Conservation (phyloP, 257 asterid species). For the Fraxinus excelsior region DNA sequence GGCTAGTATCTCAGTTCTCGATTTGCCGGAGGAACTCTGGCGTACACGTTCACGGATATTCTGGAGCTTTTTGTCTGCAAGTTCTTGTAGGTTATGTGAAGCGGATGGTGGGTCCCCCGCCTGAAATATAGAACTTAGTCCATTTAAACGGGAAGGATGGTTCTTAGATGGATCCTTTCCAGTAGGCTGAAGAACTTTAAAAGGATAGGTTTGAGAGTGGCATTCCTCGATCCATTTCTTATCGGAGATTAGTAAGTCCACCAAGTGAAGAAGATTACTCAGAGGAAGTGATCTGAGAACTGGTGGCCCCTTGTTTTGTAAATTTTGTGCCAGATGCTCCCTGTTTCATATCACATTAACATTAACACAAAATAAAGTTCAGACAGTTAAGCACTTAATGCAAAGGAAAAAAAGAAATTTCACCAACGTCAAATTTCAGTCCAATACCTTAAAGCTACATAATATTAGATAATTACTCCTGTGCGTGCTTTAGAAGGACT, state of each 20-base stretch:
- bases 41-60: conserved; percentile 37
- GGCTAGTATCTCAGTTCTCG: conserved; percentile 47
- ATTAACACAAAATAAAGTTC: conserved; percentile 15
- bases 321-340: conserved; percentile 52
- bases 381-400: background rate
- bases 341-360: conserved; percentile 31
- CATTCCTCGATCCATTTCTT: conserved; percentile 78
- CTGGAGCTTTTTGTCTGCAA: conserved; percentile 42
- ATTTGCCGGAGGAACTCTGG: conserved; percentile 41
- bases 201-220: conserved; percentile 46
- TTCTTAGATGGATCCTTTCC: conserved; percentile 27
- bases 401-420: background rate
- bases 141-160: conserved; percentile 32
- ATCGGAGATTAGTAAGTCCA: conserved; percentile 64
- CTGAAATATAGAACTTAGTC: conserved; percentile 54
- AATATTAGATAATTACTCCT: background rate
- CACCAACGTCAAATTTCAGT: background rate
- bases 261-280: conserved; percentile 57
- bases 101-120: background rate
- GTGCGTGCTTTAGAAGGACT: background rate
- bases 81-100: conserved; percentile 22
- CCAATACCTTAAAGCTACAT: background rate
- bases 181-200: conserved; percentile 35
- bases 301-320: conserved; percentile 57
- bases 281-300: conserved; percentile 50